Conservation (phyloP, 345 rosid genomes). For the Rubroshorea leprosula region DNA sequence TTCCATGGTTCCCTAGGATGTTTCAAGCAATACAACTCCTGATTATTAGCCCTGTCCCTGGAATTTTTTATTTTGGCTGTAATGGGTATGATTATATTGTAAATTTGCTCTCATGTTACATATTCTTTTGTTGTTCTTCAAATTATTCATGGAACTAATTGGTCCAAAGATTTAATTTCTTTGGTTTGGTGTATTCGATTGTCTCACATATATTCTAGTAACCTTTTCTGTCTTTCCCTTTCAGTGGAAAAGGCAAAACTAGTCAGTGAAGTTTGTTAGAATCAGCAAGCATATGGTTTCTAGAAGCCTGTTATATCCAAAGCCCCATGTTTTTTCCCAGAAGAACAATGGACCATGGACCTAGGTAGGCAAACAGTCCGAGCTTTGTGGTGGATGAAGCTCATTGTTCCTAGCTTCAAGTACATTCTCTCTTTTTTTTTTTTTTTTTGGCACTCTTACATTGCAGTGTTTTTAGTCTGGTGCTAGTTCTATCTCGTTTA, state of each 20-base stretch:
- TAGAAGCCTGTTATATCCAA: slow-evolving; percentile 8
- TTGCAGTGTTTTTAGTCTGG: not conserved
- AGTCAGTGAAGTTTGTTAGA: slow-evolving; percentile 6
- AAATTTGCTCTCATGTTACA: no score
- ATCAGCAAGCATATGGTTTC: slow-evolving; percentile 11
- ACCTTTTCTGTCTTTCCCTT: not conserved
- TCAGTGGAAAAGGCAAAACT: slow-evolving; percentile 22
- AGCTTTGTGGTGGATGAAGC: slow-evolving; percentile 13
- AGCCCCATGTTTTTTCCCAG: slow-evolving; percentile 8
- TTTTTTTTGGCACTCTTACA: not conserved
- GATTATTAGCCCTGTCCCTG: no score
- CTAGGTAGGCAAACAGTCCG: slow-evolving; percentile 13
- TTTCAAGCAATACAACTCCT: not conserved
- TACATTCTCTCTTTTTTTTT: slow-evolving; percentile 12
- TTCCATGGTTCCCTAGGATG: no score
- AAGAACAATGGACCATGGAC: slow-evolving; percentile 19
- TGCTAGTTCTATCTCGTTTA: not conserved
- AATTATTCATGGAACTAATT: no score
- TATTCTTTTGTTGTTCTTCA: no score
- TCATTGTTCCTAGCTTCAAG: slow-evolving; percentile 12
- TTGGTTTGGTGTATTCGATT: not conserved
- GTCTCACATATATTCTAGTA: not conserved
- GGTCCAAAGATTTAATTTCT: no score
- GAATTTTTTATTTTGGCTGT: no score
- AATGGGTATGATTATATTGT: no score